These are phyloP conservation scores for Sugiyamaella qingdaonensis DNA, from an alignment of 805 yeast genomes.

Conservation along the genomic window DNA sequence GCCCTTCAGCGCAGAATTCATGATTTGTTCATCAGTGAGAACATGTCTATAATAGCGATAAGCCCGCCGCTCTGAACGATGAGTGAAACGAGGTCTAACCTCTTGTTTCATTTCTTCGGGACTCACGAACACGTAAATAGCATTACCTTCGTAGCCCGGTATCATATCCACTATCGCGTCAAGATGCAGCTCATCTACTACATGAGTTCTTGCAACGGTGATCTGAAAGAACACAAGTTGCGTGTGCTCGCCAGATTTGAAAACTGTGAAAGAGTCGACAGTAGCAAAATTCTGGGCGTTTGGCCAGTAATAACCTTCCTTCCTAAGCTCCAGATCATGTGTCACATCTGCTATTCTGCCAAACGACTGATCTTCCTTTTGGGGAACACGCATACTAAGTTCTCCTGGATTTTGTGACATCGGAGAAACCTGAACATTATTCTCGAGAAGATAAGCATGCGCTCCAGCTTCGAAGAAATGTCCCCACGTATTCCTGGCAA, in stretches of 20 bases:
- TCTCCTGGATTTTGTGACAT: too few species aligned
- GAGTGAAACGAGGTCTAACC: too few species aligned
- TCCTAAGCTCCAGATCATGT: not conserved
- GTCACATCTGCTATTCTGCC: not conserved
- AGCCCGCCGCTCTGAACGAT: too few species aligned
- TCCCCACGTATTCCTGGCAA: not conserved
- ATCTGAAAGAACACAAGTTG: not conserved
- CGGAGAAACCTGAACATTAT: not conserved
- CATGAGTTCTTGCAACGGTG: not conserved
- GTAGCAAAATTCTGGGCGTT: not conserved
- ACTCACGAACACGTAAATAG: too few species aligned
- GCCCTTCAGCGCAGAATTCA: too few species aligned
- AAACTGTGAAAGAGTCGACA: not conserved
- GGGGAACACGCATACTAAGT: not conserved
- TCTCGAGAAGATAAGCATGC: not conserved
- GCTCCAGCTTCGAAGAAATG: not conserved
- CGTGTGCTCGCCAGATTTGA: not conserved
- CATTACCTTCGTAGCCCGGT: too few species aligned
- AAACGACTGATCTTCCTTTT: too few species aligned
- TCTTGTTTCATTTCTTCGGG: too few species aligned
- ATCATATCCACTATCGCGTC: too few species aligned
- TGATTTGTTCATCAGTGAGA: too few species aligned
- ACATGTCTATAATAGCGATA: too few species aligned
- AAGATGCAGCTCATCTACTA: too few species aligned
- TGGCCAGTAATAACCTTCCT: not conserved